Conservation (phyloP, 805 yeast genomes). For the Brettanomyces custersianus region DNA sequence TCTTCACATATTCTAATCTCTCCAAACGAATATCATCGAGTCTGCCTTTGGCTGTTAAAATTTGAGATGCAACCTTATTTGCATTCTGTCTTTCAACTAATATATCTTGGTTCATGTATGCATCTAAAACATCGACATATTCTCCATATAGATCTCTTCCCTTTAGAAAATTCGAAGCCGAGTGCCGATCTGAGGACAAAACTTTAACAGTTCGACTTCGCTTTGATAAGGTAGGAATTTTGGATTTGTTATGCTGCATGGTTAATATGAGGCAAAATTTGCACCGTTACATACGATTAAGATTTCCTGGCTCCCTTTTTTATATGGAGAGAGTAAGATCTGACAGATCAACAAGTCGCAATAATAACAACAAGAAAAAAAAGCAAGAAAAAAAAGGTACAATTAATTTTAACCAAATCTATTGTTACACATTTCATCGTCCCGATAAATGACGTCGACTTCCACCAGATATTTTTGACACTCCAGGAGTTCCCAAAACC, state of each 20-base stretch:
- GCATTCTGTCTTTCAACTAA: background rate
- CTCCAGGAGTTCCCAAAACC: slow-evolving; percentile 26
- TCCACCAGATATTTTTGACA: slow-evolving; percentile 26
- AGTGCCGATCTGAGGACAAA: no score
- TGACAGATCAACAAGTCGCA: no score
- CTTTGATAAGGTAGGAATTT: background rate
- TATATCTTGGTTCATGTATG: slow-evolving; percentile 1
- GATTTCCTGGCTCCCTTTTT: no score
- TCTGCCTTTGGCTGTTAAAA: background rate
- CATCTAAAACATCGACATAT: slow-evolving; percentile 1
- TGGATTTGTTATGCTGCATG: background rate
- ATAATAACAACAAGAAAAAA: no score
- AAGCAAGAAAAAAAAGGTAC: background rate
- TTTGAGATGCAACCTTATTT: background rate
- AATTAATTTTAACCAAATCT: no score
- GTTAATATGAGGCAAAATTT: background rate
- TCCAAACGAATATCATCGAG: background rate
- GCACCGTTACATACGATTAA: background rate
- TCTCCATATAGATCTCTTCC: background rate
- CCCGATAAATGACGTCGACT: no score
- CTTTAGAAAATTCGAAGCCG: no score
- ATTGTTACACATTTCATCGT: no score
- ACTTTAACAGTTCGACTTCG: no score
- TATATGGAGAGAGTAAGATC: no score
- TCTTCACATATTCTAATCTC: background rate